Evolutionary conservation across 78 protist species (phyloP).

Genomic region (Neovahlkampfia damariscottae): DNA sequence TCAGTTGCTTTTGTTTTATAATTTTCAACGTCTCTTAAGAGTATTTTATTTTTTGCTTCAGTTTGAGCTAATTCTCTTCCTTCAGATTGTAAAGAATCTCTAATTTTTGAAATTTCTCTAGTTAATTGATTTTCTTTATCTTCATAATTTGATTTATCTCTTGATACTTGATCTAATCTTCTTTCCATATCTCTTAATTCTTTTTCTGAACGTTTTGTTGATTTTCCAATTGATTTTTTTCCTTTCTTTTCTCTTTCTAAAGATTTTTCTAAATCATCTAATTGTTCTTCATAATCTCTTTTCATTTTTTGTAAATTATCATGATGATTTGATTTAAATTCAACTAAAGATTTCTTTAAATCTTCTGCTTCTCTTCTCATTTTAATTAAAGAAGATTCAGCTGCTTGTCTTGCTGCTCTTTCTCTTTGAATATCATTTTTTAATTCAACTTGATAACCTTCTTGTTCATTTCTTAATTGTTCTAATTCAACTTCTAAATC

Average conservation of each 20-base stretch:
- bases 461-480: not conserved
- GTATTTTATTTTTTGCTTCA: not conserved
- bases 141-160: not conserved
- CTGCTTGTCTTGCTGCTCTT: not conserved
- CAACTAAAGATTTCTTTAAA: not conserved
- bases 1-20: not conserved
- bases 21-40: not conserved
- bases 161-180: not conserved
- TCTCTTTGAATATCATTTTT: not conserved
- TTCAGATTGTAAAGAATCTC: not conserved
- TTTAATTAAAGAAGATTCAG: not conserved
- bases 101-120: not conserved
- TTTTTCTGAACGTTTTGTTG: not conserved
- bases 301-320: not conserved
- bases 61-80: not conserved
- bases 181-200: not conserved
- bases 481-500: not conserved
- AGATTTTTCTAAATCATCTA: not conserved
- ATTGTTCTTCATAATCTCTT: not conserved
- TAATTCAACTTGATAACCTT: not conserved
- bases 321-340: not conserved
- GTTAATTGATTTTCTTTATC: not conserved
- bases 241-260: not conserved
- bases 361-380: not conserved
- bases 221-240: not conserved